Evolutionary conservation across 2,329 filamentous ascomycete genomes (phyloP).

Genomic region (Chaetomiaceae sp.): DNA sequence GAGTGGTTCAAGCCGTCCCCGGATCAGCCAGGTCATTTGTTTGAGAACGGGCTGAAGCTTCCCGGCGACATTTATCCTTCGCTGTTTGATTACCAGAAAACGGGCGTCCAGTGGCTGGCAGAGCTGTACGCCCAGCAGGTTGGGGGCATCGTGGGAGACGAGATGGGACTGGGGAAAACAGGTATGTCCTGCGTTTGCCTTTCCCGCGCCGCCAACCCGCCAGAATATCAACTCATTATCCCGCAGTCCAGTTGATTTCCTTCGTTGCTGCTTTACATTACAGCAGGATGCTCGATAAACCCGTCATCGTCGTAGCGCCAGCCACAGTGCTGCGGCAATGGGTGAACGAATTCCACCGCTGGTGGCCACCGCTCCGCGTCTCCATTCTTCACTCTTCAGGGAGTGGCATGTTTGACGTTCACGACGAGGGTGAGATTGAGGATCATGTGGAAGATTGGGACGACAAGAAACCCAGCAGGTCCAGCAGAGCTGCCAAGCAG

Average conservation of each 20-base stretch:
- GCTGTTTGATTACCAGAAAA: constrained; percentile 95
- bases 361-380: constrained; percentile 98
- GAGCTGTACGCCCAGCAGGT: constrained; percentile 86
- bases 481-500: constrained; percentile 64
- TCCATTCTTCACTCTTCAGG: constrained; percentile 93
- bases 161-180: constrained; percentile 99
- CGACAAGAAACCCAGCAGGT: constrained; percentile 37
- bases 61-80: constrained; percentile 91
- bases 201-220: not conserved
- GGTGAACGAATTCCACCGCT: constrained; percentile 97
- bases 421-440: constrained; percentile 52
- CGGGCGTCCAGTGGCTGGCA: constrained; percentile 91
- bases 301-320: constrained; percentile 85
- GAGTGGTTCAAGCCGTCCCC: constrained; percentile 88
- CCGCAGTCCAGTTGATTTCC: constrained; percentile 53
- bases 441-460: constrained; percentile 48
- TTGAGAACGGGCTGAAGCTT: constrained; percentile 70
- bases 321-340: constrained; percentile 94
- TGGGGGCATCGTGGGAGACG: constrained; percentile 91
- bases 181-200: constrained; percentile 19
- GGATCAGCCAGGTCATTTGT: constrained; percentile 65
- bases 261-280: constrained; percentile 90
- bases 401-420: constrained; percentile 87
- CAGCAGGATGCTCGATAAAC: constrained; percentile 75
- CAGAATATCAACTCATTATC: constrained; percentile 3